A percentile compares a stretch with the other conserved stretches of the same genome.
Evolutionary conservation across 495 filamentous ascomycete species (phyloP).

Genomic region (Tuber aestivum): DNA sequence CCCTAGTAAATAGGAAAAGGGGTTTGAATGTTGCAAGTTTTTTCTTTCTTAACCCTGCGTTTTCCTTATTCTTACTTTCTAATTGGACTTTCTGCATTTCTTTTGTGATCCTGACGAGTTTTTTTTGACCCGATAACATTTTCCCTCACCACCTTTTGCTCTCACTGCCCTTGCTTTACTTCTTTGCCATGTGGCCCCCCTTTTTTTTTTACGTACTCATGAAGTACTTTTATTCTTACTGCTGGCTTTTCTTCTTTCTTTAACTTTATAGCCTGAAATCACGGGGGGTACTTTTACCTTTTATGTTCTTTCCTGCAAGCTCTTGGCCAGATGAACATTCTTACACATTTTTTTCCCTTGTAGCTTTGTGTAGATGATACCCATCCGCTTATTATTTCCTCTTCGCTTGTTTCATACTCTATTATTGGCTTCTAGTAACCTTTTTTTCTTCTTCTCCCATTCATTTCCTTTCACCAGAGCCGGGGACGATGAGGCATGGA

Average conservation of each 20-base stretch:
- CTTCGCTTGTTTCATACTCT: conserved; percentile 14
- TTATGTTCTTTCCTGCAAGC: conserved; percentile 5
- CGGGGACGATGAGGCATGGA: background rate
- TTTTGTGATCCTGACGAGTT: conserved; percentile 43
- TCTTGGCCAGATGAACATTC: background rate
- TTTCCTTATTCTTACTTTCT: conserved; percentile 6
- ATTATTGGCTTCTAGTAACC: conserved; percentile 1
- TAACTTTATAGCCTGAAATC: conserved; percentile 1
- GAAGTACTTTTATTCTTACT: conserved; percentile 10
- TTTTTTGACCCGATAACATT: conserved; percentile 43
- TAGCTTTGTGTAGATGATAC: conserved; percentile 5
- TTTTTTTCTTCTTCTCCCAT: background rate
- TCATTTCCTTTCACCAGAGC: conserved; percentile 4
- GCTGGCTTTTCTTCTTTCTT: background rate
- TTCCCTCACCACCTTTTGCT: conserved; percentile 29
- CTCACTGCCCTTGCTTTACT: conserved; percentile 36
- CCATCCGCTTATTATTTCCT: background rate
- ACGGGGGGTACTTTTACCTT: conserved; percentile 4
- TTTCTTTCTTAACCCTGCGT: background rate
- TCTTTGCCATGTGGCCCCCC: conserved; percentile 4
- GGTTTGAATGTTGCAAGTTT: background rate
- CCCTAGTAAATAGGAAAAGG: conserved; percentile 19
- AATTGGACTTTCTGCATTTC: conserved; percentile 41
- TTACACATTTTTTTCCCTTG: background rate
- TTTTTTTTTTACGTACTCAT: conserved; percentile 12